Evolutionary conservation across 1,284 basidiomycete species (phyloP), one percentile per base, ranked within the genome.

Genomic region (Blastosporella zonata): DNA sequence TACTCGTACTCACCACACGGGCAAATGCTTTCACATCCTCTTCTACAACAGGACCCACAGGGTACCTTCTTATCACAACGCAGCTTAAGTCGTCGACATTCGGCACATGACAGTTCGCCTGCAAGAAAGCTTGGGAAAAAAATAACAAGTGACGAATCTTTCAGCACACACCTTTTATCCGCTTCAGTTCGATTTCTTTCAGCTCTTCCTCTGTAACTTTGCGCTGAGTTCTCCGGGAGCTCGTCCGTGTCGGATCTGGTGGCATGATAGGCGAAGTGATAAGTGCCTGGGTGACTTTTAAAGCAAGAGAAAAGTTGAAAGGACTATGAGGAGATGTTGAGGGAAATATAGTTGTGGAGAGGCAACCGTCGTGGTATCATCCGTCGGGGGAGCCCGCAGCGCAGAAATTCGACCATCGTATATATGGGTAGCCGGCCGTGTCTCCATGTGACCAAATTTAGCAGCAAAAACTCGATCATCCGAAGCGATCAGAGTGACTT

Each of bases 41-140:
- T 63, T 40, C 73, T 62, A 39, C 63, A 64, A 56, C 74, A 77
- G 0, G 73, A 75, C 1, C 68, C 59, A 55, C 75, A 77, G 2
- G 75, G 75, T 2, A 75, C 65, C 43, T 70, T 72, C 55, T 75
- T 77, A 52, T 76, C 73, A 55, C 75, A 77, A 38, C 69, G 67
- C 27, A 77, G 62, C 60, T 77, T 76, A 34, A 77, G 57, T 34
- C 73, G 60, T 46, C 73, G 62, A 55, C 75, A 77, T 64, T 77
- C 73, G 28, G 74, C 74, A 53, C 74, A 77, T 17, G 74, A 74
- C 18, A 75, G 58, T 58, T 75, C 73, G 15, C 73, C 74, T 74
- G 49, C 1, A 27, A 39, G 21, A 31, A 31, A 27, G 8, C 22
- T 45, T 22, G 39, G 21, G 27, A 31, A 42, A 10, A 29, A 22